These are phyloP conservation scores for Colletotrichum euphorbiae DNA, from an alignment of 2,329 filamentous ascomycete species.

Conservation along the genomic window DNA sequence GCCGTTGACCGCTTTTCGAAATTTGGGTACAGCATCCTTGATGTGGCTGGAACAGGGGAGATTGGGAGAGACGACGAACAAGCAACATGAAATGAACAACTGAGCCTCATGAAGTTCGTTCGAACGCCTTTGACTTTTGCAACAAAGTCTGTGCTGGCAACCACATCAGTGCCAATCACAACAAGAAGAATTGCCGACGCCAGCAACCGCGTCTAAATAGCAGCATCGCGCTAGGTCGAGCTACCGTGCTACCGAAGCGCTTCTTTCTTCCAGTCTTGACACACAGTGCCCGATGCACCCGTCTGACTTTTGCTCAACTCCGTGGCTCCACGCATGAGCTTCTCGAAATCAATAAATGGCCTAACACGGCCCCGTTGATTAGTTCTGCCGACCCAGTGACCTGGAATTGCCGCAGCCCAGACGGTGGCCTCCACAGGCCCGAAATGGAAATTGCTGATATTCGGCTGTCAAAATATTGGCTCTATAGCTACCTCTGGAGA, in stretches of 20 bases:
- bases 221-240: background rate
- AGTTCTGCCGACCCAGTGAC: constrained; percentile 25
- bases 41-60: constrained; percentile 30
- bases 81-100: constrained; percentile 34
- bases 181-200: background rate
- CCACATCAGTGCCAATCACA: constrained; percentile 5
- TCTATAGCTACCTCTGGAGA: constrained; percentile 25
- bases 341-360: constrained; percentile 26
- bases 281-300: background rate
- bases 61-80: constrained; percentile 26
- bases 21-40: constrained; percentile 29
- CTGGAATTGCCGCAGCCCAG: constrained; percentile 5
- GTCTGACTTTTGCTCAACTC: no score
- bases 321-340: background rate
- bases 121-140: constrained; percentile 13
- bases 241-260: background rate
- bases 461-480: constrained; percentile 30
- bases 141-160: constrained; percentile 27
- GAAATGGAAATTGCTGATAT: constrained; percentile 28
- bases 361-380: constrained; percentile 13
- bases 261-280: background rate
- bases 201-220: background rate
- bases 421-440: constrained; percentile 8
- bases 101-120: constrained; percentile 30
- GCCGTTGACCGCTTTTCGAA: constrained; percentile 15